Evolutionary conservation across 2,329 filamentous ascomycete species (phyloP).

Genomic region (Zarea fungicola): DNA sequence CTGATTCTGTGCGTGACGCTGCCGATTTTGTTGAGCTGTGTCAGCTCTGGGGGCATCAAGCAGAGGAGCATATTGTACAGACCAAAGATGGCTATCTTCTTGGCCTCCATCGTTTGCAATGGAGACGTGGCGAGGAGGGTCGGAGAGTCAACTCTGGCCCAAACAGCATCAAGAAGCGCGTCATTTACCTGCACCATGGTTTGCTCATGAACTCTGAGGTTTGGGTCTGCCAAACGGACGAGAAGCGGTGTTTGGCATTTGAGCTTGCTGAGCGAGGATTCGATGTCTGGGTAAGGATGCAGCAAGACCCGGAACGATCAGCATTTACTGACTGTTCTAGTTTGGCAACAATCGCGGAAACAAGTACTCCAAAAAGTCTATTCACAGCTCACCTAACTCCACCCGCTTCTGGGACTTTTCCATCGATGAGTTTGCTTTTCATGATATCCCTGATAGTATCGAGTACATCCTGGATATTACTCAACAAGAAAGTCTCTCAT

Average conservation of each 20-base stretch:
- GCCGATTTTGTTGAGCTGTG: constrained; percentile 94
- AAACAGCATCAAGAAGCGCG: constrained; percentile 67
- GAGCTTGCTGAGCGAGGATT: constrained; percentile 84
- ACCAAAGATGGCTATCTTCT: constrained; percentile 91
- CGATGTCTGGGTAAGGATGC: constrained; percentile 78
- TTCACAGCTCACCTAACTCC: constrained; percentile 68
- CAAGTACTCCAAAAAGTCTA: constrained; percentile 97
- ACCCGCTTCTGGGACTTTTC: constrained; percentile 93
- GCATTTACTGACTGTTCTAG: constrained; percentile 41
- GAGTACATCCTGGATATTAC: constrained; percentile 85
- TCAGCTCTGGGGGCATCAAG: constrained; percentile 81
- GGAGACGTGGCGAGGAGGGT: constrained; percentile 76
- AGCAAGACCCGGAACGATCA: neutral
- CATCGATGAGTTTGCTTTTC: constrained; percentile 96
- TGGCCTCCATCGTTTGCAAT: constrained; percentile 81
- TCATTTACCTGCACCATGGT: constrained; percentile 92
- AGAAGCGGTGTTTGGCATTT: constrained; percentile 81
- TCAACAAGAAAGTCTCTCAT: constrained; percentile 76
- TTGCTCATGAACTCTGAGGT: constrained; percentile 98
- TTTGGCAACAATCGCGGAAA: constrained; percentile 97
- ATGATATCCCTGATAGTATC: constrained; percentile 95
- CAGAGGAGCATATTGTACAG: constrained; percentile 94
- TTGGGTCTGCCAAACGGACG: constrained; percentile 89
- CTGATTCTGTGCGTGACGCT: constrained; percentile 74
- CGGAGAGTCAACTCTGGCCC: constrained; percentile 68